Evolutionary conservation across 805 yeast genomes (phyloP), one percentile per base, ranked within the genome.

Genomic region (Tanozyma kutaoensis): DNA sequence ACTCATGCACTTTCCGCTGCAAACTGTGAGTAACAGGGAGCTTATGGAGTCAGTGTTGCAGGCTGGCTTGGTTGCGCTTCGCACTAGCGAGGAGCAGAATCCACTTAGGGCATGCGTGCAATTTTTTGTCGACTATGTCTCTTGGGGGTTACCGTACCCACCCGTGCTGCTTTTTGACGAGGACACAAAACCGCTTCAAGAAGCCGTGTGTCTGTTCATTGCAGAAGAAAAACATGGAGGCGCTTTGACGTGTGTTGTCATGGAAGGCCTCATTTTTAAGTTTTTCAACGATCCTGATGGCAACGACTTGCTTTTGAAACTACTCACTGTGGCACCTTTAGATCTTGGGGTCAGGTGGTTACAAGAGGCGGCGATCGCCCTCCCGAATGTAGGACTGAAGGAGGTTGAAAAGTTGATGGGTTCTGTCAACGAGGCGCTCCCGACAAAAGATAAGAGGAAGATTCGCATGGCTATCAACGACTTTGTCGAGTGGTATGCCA

Each of bases 401-500:
- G 96, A 88, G 50, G 62, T 75, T 35, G 52, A 61, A 23, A 79
- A 78, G 44, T 58, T 85, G 34, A 42, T 76, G 19, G 56, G 57
- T 7, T 62, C 74, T 2, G 59, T 77, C 4, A 62, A 61, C n/a
- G 58, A 54, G 10, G 78, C 91, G 1, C 55, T 81, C 26, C 65
- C 62, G 20, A 70, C 75, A 14, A 75, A 70, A 40, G 86, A 84
- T 49, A 73, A 62, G 48, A 68, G 88, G 46, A 68, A 81, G 36
- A 72, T 82, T 15, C 68, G 94, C 40, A 58, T 72, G 3, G 65
- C 79, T 24, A 56, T 86, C 28, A 69, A 73, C 41, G 88, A 78
- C 45, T 88, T 86, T 45, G 71, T 81, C 22, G 71, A 65, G 29
- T 80, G 95, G 91, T 85, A 82, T n/a, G n/a, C n/a, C n/a, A n/a